phyloP scores from a whole-genome alignment of 768 basidiomycete species.

The Multifurca ochricompacta region DNA sequence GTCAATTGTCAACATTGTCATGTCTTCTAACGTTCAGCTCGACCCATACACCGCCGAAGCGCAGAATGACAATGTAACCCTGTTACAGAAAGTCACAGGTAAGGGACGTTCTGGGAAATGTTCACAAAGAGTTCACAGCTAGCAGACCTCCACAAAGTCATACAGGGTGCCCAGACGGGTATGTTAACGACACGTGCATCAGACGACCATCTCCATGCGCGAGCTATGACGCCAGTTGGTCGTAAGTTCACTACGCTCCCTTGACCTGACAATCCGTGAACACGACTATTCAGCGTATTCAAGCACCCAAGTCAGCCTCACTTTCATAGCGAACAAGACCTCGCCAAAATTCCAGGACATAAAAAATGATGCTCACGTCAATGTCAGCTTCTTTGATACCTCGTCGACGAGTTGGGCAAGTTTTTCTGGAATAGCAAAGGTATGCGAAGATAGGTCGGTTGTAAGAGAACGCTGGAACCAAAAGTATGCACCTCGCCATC shows the following conservation, averaged over 20 bases:
- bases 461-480: constrained; percentile 58
- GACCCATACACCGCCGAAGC: constrained; percentile 70
- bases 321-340: constrained; percentile 68
- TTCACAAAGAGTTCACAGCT: background rate
- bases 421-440: constrained; percentile 63
- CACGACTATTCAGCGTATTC: constrained; percentile 31
- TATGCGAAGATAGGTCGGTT: constrained; percentile 51
- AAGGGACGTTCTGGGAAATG: background rate
- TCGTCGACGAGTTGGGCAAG: constrained; percentile 73
- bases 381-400: constrained; percentile 69
- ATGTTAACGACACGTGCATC: constrained; percentile 72
- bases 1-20: background rate
- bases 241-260: constrained; percentile 34
- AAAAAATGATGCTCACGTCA: constrained; percentile 66
- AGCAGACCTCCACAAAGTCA: constrained; percentile 54
- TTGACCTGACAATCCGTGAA: background rate
- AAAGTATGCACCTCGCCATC: constrained; percentile 33
- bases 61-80: constrained; percentile 46
- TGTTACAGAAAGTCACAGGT: constrained; percentile 64
- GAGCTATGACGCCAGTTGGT: constrained; percentile 70
- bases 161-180: constrained; percentile 55
- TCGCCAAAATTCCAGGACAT: constrained; percentile 74
- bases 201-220: constrained; percentile 65
- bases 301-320: constrained; percentile 45
- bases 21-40: constrained; percentile 32